Evolutionary conservation across 2,329 filamentous ascomycete species (phyloP).

Genomic region (Diaporthe helianthi): DNA sequence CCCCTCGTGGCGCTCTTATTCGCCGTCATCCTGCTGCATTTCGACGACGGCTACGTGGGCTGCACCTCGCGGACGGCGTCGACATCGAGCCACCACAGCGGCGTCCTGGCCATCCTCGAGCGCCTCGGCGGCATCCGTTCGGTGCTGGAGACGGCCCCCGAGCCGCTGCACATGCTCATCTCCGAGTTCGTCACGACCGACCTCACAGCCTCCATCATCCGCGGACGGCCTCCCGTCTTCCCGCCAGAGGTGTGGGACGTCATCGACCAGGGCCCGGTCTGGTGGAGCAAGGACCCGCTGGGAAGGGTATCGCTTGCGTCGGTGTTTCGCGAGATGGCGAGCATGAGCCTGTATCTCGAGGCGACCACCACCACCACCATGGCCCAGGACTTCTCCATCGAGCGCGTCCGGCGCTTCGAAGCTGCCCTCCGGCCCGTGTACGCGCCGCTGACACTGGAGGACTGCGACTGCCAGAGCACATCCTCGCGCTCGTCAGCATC

Average conservation of each 20-base stretch:
- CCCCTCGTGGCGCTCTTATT: constrained; percentile 46
- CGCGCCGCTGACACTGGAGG: constrained; percentile 40
- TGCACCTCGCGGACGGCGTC: constrained; percentile 43
- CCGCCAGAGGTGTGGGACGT: constrained; percentile 47
- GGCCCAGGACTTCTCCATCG: constrained; percentile 40
- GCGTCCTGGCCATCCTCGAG: constrained; percentile 46
- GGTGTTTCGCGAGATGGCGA: constrained; percentile 44
- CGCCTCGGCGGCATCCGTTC: constrained; percentile 42
- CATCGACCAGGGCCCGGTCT: constrained; percentile 49
- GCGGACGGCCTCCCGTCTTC: constrained; percentile 47
- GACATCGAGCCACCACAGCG: constrained; percentile 45
- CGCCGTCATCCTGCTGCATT: constrained; percentile 52
- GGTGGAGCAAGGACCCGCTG: constrained; percentile 50
- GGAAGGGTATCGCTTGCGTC: constrained; percentile 45
- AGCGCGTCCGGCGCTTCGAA: constrained; percentile 42
- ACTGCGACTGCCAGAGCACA: constrained; percentile 27
- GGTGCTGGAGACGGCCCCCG: constrained; percentile 39
- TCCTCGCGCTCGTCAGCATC: constrained; percentile 19
- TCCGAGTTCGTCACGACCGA: constrained; percentile 54
- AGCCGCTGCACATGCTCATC: constrained; percentile 47
- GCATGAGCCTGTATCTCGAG: constrained; percentile 42
- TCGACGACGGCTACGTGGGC: constrained; percentile 50
- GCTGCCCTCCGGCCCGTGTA: constrained; percentile 40
- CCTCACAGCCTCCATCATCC: constrained; percentile 50
- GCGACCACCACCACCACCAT: constrained; percentile 33